These are phyloP conservation scores for Fusarium multiceps DNA, from an alignment of 2,329 filamentous ascomycete species.

Conservation along the genomic window DNA sequence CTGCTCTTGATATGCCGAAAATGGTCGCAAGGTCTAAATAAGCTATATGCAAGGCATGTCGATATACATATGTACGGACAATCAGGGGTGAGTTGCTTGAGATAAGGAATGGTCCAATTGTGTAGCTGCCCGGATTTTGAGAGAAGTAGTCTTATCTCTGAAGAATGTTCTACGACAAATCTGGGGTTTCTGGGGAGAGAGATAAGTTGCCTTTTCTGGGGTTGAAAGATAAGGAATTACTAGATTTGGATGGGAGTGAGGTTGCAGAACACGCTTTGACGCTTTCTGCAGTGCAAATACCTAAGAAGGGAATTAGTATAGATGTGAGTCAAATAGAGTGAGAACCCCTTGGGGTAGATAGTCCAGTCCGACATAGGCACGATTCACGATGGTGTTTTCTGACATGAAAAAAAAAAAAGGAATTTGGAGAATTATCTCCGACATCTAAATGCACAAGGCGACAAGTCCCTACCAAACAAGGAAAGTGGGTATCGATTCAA, in stretches of 20 bases:
- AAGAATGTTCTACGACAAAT: conserved; percentile 11
- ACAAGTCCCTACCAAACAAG: conserved; percentile 16
- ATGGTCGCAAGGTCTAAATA: conserved; percentile 4
- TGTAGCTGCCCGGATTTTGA: conserved; percentile 33
- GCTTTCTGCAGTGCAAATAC: conserved; percentile 2
- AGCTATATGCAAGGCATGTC: conserved; percentile 30
- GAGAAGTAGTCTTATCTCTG: conserved; percentile 31
- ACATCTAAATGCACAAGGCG: conserved; percentile 11
- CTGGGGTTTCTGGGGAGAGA: conserved; percentile 34
- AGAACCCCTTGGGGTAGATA: conserved; percentile 2
- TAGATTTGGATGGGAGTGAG: conserved; percentile 12
- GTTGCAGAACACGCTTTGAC: not conserved
- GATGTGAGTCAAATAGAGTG: conserved; percentile 6
- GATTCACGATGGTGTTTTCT: conserved; percentile 26
- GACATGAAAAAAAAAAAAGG: not conserved
- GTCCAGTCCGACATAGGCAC: conserved; percentile 13
- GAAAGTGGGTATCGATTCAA: conserved; percentile 26
- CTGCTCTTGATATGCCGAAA: not conserved
- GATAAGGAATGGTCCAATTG: conserved; percentile 37
- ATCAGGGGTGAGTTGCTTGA: conserved; percentile 4
- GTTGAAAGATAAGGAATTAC: conserved; percentile 32
- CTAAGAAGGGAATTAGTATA: not conserved
- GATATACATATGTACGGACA: not conserved
- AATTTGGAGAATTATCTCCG: conserved; percentile 5
- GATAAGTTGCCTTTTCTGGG: conserved; percentile 30